phyloP scores from a whole-genome alignment of 2,329 filamentous ascomycete genomes.

The Colletotrichum tropicale region DNA sequence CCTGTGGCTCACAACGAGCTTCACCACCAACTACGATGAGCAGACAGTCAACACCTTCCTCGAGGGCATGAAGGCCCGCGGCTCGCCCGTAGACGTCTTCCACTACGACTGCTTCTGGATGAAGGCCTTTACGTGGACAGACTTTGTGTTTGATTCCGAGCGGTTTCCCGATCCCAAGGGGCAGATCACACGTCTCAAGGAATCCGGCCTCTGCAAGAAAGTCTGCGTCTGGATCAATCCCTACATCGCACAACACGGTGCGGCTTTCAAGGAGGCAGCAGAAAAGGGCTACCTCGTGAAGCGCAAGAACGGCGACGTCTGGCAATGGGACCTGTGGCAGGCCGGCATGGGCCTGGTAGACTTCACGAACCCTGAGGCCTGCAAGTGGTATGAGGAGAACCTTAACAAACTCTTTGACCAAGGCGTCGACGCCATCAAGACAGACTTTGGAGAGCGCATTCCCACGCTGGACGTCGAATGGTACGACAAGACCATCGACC shows the following conservation, averaged over 20 bases:
- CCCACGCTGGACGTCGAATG: slow-evolving; percentile 69
- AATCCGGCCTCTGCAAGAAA: slow-evolving; percentile 63
- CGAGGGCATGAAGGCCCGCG: slow-evolving; percentile 69
- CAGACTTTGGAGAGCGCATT: slow-evolving; percentile 77
- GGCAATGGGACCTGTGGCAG: slow-evolving; percentile 81
- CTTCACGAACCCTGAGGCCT: slow-evolving; percentile 74
- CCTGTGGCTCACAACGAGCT: slow-evolving; percentile 78
- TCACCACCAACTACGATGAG: slow-evolving; percentile 77
- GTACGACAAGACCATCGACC: slow-evolving; percentile 62
- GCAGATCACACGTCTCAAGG: slow-evolving; percentile 68
- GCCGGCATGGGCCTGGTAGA: slow-evolving; percentile 78
- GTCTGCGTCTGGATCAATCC: slow-evolving; percentile 81
- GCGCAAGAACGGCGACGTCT: slow-evolving; percentile 71
- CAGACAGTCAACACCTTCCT: slow-evolving; percentile 70
- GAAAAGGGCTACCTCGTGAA: slow-evolving; percentile 73
- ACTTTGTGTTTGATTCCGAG: slow-evolving; percentile 72
- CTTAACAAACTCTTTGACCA: slow-evolving; percentile 69
- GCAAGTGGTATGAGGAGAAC: slow-evolving; percentile 67
- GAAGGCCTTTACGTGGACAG: slow-evolving; percentile 76
- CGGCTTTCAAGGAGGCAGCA: slow-evolving; percentile 67
- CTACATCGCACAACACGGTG: slow-evolving; percentile 73
- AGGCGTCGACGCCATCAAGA: slow-evolving; percentile 76
- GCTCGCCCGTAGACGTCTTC: slow-evolving; percentile 73
- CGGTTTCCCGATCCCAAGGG: slow-evolving; percentile 72
- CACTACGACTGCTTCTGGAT: slow-evolving; percentile 84